phyloP scores from a whole-genome alignment of 805 yeast species.

The Teunomyces kruisii region DNA sequence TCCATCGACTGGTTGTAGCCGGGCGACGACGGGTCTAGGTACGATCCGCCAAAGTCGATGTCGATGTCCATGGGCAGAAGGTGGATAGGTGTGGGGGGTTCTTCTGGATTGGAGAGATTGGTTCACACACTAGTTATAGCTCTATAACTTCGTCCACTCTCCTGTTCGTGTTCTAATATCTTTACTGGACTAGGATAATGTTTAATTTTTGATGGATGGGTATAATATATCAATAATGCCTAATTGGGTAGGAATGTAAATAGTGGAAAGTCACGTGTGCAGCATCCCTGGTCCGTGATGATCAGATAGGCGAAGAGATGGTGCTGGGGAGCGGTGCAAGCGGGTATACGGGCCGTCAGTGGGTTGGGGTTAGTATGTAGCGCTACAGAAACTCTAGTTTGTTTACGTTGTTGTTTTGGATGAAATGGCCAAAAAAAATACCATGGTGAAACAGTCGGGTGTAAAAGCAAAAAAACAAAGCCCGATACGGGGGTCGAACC shows the following conservation, averaged over 20 bases:
- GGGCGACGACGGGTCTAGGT: conserved; percentile 1
- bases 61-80: conserved; percentile 1
- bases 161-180: not conserved
- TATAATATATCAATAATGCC: not conserved
- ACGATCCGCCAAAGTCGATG: not conserved
- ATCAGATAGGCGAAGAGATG: not conserved
- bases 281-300: too few species aligned
- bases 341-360: too few species aligned
- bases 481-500: conserved; percentile 6
- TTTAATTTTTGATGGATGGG: conserved; percentile 3
- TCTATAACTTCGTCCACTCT: not conserved
- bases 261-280: not conserved
- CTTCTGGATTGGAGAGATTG: too few species aligned
- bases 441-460: not conserved
- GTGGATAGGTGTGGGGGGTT: too few species aligned
- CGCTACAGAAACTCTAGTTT: too few species aligned
- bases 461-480: not conserved
- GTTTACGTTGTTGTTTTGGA: too few species aligned
- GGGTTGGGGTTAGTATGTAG: too few species aligned
- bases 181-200: not conserved
- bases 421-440: not conserved
- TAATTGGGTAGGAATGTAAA: conserved; percentile 4
- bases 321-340: not conserved
- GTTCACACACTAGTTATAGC: not conserved
- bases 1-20: conserved; percentile 12